Conservation (phyloP, 129 eudicot genomes). For the Lactuca sativa region DNA sequence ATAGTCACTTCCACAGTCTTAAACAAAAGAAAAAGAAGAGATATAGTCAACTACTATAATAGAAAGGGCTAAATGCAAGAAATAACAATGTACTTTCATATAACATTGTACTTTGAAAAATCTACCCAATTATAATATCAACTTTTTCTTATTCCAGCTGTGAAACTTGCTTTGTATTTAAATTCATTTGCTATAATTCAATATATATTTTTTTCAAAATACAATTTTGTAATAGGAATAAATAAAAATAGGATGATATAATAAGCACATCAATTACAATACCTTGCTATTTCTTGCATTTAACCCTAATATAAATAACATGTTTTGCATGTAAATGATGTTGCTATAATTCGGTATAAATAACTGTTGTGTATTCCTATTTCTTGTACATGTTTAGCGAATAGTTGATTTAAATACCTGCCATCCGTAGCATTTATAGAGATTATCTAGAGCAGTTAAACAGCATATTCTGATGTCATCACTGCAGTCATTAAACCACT, state of each 20-base stretch:
- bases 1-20: conserved; percentile 74
- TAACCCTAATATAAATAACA: too few relatives aligned
- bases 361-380: background rate
- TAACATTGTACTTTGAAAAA: too few relatives aligned
- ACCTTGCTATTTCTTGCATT: too few relatives aligned
- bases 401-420: conserved; percentile 46
- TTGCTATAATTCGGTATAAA: background rate
- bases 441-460: conserved; percentile 49
- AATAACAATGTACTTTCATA: background rate
- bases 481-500: conserved; percentile 96
- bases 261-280: too few relatives aligned
- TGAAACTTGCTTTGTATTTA: background rate
- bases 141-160: too few relatives aligned
- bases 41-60: background rate
- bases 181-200: too few relatives aligned
- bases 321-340: too few relatives aligned
- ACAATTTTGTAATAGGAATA: too few relatives aligned
- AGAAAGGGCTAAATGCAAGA: background rate
- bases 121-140: background rate
- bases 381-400: background rate
- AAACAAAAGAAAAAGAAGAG: background rate
- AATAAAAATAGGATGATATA: too few relatives aligned
- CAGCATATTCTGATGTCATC: conserved; percentile 70
- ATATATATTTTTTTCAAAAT: too few relatives aligned
- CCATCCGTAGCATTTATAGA: conserved; percentile 73